Evolutionary conservation across 179 eudicot species (phyloP), one percentile per base, ranked within the genome.

Genomic region (Drosera spatulata): DNA sequence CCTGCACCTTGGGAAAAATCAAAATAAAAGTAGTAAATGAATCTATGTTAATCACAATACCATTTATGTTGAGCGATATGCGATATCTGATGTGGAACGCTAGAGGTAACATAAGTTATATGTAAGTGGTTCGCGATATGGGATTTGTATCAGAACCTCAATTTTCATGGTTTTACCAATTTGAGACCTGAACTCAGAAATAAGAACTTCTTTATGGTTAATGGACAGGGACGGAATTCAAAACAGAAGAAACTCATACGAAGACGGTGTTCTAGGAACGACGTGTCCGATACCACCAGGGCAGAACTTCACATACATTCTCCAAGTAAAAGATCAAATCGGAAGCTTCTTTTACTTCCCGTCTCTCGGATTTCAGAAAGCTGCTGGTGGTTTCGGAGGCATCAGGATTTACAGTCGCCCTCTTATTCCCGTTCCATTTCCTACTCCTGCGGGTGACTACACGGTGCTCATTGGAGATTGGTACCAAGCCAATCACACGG

Each of bases 261-360:
- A 79, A 74, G 99, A 93, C 60, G 99, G 99, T 47, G 99, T 93
- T 0, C 76, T 50, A 2, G 99, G 99, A 67, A 93, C 99, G 46
- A 93, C 99, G 10, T 93, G 99, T 56, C 95, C 99, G 38, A 93
- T 93, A 12, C 99, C 96, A 4, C 95, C 96, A 15, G 96, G 99
- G 2, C 65, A 69, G 62, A 93, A 93, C 77, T 86, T 83, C 69
- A 93, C 99, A 0, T 93, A 86, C 83, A 88, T 86, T 5, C 87
- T 91, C 15, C 98, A 91, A 81, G 78, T 82, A 63, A 91, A 88
- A 66, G 98, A 91, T 73, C 99, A 93, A 67, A 93, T 93, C 48
- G 99, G 99, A 53, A 88, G 96, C 70, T 86, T 88, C 65, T 93
- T 77, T 57, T 93, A 93, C 80, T 93, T 84, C 71, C 96, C 99